These are phyloP conservation scores for Neocatenulostroma microsporum DNA, from an alignment of 2,329 filamentous ascomycete genomes.

Conservation along the genomic window DNA sequence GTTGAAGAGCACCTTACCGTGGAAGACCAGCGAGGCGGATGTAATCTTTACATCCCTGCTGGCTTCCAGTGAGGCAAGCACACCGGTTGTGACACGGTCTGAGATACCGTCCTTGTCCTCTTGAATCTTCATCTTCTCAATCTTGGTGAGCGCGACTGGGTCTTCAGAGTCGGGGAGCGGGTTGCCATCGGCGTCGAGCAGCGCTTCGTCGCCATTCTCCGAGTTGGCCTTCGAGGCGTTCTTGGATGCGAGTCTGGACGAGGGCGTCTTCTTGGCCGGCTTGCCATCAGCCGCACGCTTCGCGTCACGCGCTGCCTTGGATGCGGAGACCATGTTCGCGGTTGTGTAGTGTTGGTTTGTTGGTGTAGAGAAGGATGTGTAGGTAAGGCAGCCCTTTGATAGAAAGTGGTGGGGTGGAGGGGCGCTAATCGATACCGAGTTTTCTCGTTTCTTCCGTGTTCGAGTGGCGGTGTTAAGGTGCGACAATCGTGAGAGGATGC, in stretches of 20 bases:
- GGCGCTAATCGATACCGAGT: conserved; percentile 1
- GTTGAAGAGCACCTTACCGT: conserved; percentile 91
- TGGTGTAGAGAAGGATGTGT: neutral
- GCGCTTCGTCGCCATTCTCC: conserved; percentile 61
- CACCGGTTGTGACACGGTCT: conserved; percentile 96
- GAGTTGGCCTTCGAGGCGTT: conserved; percentile 55
- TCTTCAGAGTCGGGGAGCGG: conserved; percentile 49
- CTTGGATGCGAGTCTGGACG: conserved; percentile 63
- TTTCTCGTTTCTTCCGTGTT: no score
- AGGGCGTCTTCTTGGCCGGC: conserved; percentile 66
- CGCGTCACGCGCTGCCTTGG: conserved; percentile 60
- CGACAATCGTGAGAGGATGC: neutral
- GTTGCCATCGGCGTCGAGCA: conserved; percentile 55
- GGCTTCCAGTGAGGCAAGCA: conserved; percentile 72
- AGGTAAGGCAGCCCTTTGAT: neutral
- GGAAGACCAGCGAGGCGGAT: conserved; percentile 88
- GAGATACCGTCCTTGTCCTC: conserved; percentile 95
- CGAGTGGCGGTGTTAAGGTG: neutral
- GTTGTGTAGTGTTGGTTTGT: conserved; percentile 1
- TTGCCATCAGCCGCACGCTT: conserved; percentile 61
- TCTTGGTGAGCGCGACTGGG: conserved; percentile 64
- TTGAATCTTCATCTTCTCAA: conserved; percentile 83
- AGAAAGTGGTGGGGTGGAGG: neutral
- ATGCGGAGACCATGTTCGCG: conserved; percentile 56
- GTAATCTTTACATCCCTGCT: conserved; percentile 97